These are phyloP conservation scores for Citrullus mucosospermus DNA, from an alignment of 306 rosid genomes.

Conservation along the genomic window DNA sequence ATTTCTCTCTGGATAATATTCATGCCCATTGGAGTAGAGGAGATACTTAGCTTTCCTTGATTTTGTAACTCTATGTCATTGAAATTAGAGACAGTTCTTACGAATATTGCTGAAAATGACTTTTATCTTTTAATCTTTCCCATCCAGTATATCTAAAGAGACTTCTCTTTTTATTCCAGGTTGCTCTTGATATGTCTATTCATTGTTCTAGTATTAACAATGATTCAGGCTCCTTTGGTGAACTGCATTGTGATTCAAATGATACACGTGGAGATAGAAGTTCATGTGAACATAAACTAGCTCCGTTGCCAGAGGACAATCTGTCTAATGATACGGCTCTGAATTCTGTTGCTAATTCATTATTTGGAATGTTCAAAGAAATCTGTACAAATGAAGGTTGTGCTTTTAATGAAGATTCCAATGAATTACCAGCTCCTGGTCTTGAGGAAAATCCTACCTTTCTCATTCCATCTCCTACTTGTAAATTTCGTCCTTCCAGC, in stretches of 20 bases:
- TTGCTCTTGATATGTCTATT: slow-evolving; percentile 7
- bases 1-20: background rate
- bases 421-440: slow-evolving; percentile 58
- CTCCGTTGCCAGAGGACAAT: slow-evolving; percentile 16
- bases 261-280: slow-evolving; percentile 9
- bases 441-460: slow-evolving; percentile 25
- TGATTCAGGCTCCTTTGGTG: slow-evolving; percentile 17
- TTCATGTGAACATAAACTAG: slow-evolving; percentile 10
- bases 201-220: slow-evolving; percentile 9
- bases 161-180: slow-evolving; percentile 38
- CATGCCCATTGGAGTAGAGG: background rate
- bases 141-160: background rate
- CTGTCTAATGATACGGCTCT: slow-evolving; percentile 18
- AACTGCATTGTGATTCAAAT: slow-evolving; percentile 15
- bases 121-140: background rate
- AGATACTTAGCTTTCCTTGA: background rate
- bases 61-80: background rate
- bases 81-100: background rate
- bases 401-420: slow-evolving; percentile 28
- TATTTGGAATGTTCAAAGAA: slow-evolving; percentile 46
- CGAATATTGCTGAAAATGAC: background rate
- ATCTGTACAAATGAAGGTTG: slow-evolving; percentile 20
- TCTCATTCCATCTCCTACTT: slow-evolving; percentile 14
- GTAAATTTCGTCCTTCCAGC: slow-evolving; percentile 47
- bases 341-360: slow-evolving; percentile 31